Evolutionary conservation across 2,329 filamentous ascomycete species (phyloP), one percentile per base, ranked within the genome.

Genomic region (Rutstroemia sp.): DNA sequence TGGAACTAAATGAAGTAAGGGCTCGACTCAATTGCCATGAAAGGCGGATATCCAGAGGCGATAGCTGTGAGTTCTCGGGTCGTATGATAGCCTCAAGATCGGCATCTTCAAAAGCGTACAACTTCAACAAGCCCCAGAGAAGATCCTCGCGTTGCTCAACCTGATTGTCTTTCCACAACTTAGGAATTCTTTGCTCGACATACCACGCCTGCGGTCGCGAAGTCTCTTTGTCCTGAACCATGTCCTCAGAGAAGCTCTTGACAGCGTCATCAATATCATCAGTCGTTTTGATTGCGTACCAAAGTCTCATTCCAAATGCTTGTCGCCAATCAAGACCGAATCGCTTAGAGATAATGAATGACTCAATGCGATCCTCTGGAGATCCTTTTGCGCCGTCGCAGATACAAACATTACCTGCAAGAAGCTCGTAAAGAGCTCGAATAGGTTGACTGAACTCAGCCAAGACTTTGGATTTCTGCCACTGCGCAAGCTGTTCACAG

Each of bases 311-410:
- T 10, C 89, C 92, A 70, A 99, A 96, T 0, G 92, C 86, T 68
- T 95, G 92, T 70, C 89, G 86, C 94, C 94, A 99, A 69, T 95
- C 88, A 38, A 99, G 77, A 4, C 83, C 83, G 69, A 96, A 99
- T 48, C 86, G 85, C 65, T 88, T 81, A 1, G 90, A 88, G 61
- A 99, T 88, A 54, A 84, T 79, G 68, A 99, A 96, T 0, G 86
- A 86, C 14, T 85, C 80, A 40, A 87, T 80, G 46, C 88, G 85
- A 71, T 97, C 89, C 70, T 97, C 94, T 8, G 86, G 47, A 1
- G 88, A 82, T 6, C 77, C 78, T 61, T 83, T 86, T 67, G 87
- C 86, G 10, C 92, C 94, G 63, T 91, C 82, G 58, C 89, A 92
- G 27, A 86, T 81, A 61, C 89, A 86, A n/a, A 89, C 85, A 62